Evolutionary conservation across 352 stramenopile genomes (phyloP), one percentile per base, ranked within the genome.

Genomic region (Globisporangium lucens): DNA sequence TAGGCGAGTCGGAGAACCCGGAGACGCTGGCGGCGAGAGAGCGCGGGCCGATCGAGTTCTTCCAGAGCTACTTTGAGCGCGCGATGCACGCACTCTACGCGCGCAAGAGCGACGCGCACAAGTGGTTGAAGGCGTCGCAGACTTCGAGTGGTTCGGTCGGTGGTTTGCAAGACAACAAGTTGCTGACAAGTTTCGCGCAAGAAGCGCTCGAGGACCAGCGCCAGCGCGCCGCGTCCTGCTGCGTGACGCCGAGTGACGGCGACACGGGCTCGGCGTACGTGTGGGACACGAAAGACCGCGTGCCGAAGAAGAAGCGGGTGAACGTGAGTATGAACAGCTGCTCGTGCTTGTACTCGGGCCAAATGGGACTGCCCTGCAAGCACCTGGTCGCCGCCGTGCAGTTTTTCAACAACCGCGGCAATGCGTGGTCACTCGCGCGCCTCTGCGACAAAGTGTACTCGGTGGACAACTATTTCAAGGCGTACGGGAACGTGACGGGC

Each of bases 61-160:
- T 82, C 46, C 75, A 80, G 41, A 55, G 63, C 4, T 84, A 80
- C 51, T 80, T 84, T 73, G 75, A 84, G 68, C 75, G 75, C 52
- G 72, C 66, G 27, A 82, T 82, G 77, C 63, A 70, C 4, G 61
- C 66, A 5, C 53, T 80, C 8, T 83, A 83, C 53, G 66, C 73
- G 22, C 65, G 77, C 17, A 83, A 83, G 55, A 52, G 72, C 10
- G 52, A 67, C 8, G 71, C 46, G 8, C 76, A 82, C 49, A 49
- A 69, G 27, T 78, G 67, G 68, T 2, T 76, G 9, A 58, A 71
- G 52, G 9, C 52, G 30, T 33, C 30, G 30, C 30, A 33, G 30
- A 33, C 3, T 33, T 33, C 30, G 30, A 0, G 30, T 33, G 30
- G 30, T 33, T 33, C 3, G 30, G 6, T 33, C 30, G 3, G 30